Evolutionary conservation across 805 yeast genomes (phyloP).

Genomic region (Candida ascalaphidarum): DNA sequence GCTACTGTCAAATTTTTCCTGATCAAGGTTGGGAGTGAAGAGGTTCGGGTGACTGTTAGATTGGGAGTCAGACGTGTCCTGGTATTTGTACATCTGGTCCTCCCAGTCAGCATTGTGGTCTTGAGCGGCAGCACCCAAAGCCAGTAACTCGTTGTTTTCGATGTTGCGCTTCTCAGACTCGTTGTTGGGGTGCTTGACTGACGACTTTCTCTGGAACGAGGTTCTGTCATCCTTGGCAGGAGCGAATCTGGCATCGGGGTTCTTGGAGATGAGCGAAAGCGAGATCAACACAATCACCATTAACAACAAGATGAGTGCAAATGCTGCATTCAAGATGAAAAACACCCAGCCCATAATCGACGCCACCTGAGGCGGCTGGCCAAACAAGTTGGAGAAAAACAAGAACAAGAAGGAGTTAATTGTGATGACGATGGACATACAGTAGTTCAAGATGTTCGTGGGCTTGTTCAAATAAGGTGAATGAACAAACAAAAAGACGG

Average conservation of each 20-base stretch:
- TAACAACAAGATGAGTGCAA: conserved; percentile 64
- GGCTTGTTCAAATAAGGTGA: conserved; percentile 77
- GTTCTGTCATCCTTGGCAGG: conserved; percentile 90
- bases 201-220: conserved; percentile 59
- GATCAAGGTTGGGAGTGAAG: not conserved
- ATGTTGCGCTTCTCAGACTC: conserved; percentile 4
- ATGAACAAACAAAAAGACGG: conserved; percentile 51
- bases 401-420: conserved; percentile 77
- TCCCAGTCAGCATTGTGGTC: conserved; percentile 73
- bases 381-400: conserved; percentile 78
- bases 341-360: conserved; percentile 91
- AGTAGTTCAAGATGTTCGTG: conserved; percentile 69
- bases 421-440: conserved; percentile 63
- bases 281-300: conserved; percentile 58
- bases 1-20: conserved; percentile 1
- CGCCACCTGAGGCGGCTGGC: conserved; percentile 69
- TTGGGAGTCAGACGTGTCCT: conserved; percentile 13
- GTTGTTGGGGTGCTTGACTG: conserved; percentile 26
- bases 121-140: conserved; percentile 12
- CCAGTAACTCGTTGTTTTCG: conserved; percentile 10
- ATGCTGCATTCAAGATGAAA: conserved; percentile 84
- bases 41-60: conserved; percentile 1
- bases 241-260: conserved; percentile 82
- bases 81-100: conserved; percentile 46
- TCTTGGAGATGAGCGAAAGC: conserved; percentile 63